Evolutionary conservation across 2,329 filamentous ascomycete genomes (phyloP), one percentile per base, ranked within the genome.

Genomic region (Fusarium brevicatenulatum): DNA sequence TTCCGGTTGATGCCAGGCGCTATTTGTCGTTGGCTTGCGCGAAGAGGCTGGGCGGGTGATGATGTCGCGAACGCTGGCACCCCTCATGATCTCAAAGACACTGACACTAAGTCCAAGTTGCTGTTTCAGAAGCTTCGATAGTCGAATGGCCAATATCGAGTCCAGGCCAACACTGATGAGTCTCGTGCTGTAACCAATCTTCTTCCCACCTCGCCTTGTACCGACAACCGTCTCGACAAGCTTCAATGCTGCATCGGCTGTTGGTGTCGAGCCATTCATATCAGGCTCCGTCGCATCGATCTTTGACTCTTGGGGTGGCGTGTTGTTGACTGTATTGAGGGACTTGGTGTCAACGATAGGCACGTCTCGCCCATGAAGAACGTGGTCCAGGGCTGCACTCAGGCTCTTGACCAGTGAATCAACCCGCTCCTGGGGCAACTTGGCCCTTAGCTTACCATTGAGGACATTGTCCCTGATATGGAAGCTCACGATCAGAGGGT

Each of bases 31-130:
- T 2, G 30, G 3, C 7, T 54, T 62, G 18, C 6, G 18, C 3
- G 37, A 23, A 9, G 39, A 16, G 8, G 21, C 2, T 30, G 46
- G 13, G 4, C 44, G 39, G 4, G 19, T 46, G 4, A 52, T n/a
- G 9, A 71, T 60, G 7, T 71, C 58, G 2, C 23, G 18, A 16
- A 65, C 32, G 16, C 40, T 72, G 1, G 54, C 44, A 0, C 69
- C 69, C 7, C 63, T 71, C 52, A 71, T 71, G n/a, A 71, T 68
- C 21, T 71, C 63, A 11, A 71, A 55, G 4, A 71, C 68, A 7
- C 53, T 59, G 3, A 56, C 43, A 12, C 7, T 25, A 2, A 71
- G 13, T 4, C 68, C 32, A 8, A 72, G 13, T 15, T 42, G 30
- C 18, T 70, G 54, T 16, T 32, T 72, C 9, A 72, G 7, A 10